Evolutionary conservation across 768 basidiomycete species (phyloP), one percentile per base, ranked within the genome.

Genomic region (Mrakia blollopis): DNA sequence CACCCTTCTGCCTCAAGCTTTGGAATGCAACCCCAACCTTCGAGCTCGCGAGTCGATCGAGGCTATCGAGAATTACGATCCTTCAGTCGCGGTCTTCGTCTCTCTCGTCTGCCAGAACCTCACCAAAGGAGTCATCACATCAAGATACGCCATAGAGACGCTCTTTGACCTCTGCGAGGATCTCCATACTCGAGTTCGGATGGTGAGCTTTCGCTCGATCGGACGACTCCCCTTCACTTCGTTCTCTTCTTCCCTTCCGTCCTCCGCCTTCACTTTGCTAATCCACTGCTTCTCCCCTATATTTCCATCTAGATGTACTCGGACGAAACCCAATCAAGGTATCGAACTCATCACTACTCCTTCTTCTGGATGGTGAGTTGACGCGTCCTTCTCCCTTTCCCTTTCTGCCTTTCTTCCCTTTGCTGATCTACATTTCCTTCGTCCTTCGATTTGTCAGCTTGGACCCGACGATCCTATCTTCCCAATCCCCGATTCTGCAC

Each of bases 301-400:
- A n/a, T n/a, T n/a, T n/a, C n/a, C n/a, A n/a, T 30, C 9, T 30
- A 62, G 61, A 62, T 62, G 14, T 62, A 62, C 28, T 62, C 61
- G 6, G 61, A 62, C 61, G 61, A 62, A 30, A 62, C 61, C 61
- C 61, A 62, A 35, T 62, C n/a, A 6, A 23, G 61, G 25, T 62
- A 62, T 13, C 61, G 61, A 62, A 62, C 61, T 1, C 23, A 62
- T 16, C 61, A 62, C 28, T 62, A n/a, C 28, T 62, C 61, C 3
- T 62, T 62, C 30, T 62, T 62, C 61, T 62, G 61, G 61, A 62
- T 62, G 61, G 28, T 62, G 25, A 16, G 61, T 54, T 44, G 44
- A 44, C 44, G 44, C 44, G 44, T 44, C 44, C 52, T 52, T 16
- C 16, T 16, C 52, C 11, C 39, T 41, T 41, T 41, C 39, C 39